Base-by-base conservation (phyloP, 306 rosid species). In the Rosa lucieae region DNA sequence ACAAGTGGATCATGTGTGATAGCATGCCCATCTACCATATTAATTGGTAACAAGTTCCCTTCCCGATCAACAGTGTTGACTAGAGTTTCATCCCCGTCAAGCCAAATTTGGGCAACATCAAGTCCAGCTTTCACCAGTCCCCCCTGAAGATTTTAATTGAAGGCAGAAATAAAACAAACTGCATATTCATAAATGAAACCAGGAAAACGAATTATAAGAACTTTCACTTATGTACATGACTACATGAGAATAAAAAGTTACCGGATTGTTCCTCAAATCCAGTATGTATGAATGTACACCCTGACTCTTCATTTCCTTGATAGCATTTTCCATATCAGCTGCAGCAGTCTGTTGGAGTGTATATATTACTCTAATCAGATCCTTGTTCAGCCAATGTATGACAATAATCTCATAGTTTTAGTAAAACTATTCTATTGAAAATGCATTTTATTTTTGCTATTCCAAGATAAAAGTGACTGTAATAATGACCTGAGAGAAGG, bases 71-170 rank as follows among this genome's bases (percentile, higher is more conserved):
- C 80, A 0, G 99, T 90, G 40, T 95, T 95, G 70, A 95, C 99
- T 5, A 95, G 88, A 84, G 99, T 95, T 87, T 89, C 99, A 74
- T 95, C 91, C 78, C 99, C 99, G 76, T 95, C 99, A 67, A 95
- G 78, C 99, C 98, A 95, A 73, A 95, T 92, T 82, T 92, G 96
- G 70, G 99, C 98, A 79, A 95, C 97, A 79, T 95, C 98, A 73
- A 95, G 99, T 21, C 98, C 97, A 3, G 89, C 92, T 87, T 77
- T 92, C 58, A 95, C 98, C 76, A 95, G 89, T 44, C 99, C 99
- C 47, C 99, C 99, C 99, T 95, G 90, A 80, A 77, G 70, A 68
- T 66, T 72, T 72, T 10, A 82, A 20, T 71, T 72, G 61, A 53
- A 77, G 21, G 42, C 75, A 48, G 21, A 51, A 55, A 32, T 6